Base-by-base conservation (phyloP, 331 rosid genomes). In the Arachis monticola region DNA sequence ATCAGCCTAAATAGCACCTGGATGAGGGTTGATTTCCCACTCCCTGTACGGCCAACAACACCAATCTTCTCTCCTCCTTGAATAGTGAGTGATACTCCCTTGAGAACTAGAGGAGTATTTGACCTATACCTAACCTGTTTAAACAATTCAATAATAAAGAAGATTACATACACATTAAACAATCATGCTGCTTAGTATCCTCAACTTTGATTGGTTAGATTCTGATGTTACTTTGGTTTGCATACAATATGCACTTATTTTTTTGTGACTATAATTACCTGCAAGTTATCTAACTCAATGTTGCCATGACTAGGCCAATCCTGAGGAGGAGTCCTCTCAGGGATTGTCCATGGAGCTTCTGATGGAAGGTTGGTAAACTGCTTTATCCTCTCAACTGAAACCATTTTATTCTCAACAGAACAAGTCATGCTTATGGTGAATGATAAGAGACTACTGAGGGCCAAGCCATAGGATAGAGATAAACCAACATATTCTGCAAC, bases 1-100 rank as follows among this genome's bases (percentile, higher is more conserved):
- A 92, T 95, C 74, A 94, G 83, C 90, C 99, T 92, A 72, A 94
- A 94, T 31, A 94, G 70, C 53, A 90, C 99, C 60, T 94, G 97
- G 22, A 94, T 86, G 7, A 92, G 60, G 68, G 99, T 94, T 46
- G 99, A 88, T 81, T 94, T 94, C 32, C 99, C 99, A 78, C 99
- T 80, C 10, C 96, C 99, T 0, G 99, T 91, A 38, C 99, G 90
- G 1, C 99, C 97, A 59, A 94, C 99, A 14, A 94, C 83, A 12
- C 99, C 99, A 56, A 94, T 78, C 86, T 94, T 94, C 86, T 94
- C 93, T 63, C 93, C 97, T 51, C 92, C 97, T 63, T 62, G 6
- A 73, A 94, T 85, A 81, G 70, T 88, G 38, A 92, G 81, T 71
- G 89, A 84, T 50, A 94, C 62, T 42, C 97, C 99, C 73, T 87